Conservation (phyloP, 2,329 filamentous ascomycete species). For the Myriosclerotinia curreyana region DNA sequence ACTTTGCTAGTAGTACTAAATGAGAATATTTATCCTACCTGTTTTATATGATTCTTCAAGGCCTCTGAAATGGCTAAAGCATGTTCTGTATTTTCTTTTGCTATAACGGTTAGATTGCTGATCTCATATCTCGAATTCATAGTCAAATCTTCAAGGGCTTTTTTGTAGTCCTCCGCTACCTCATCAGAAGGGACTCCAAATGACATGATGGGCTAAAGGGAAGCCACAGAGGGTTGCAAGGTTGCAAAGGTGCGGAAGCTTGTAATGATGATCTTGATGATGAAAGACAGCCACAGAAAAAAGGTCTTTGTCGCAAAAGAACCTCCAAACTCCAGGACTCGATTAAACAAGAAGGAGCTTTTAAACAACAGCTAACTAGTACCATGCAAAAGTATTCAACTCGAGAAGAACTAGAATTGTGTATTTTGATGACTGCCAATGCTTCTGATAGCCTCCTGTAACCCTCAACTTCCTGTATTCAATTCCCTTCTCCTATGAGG, state of each 20-base stretch:
- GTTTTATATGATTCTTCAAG: conserved; percentile 88
- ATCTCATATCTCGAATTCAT: conserved; percentile 93
- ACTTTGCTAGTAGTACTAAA: conserved; percentile 34
- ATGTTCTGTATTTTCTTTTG: conserved; percentile 94
- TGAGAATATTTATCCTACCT: conserved; percentile 59
- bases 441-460: conserved; percentile 30
- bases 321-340: conserved; percentile 33
- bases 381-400: conserved; percentile 41
- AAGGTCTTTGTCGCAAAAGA: conserved; percentile 32
- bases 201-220: conserved; percentile 55
- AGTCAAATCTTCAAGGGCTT: conserved; percentile 86
- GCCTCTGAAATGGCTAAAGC: conserved; percentile 89
- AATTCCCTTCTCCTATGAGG: conserved; percentile 25
- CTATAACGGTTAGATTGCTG: conserved; percentile 94
- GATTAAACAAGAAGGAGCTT: conserved; percentile 32
- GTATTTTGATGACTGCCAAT: conserved; percentile 40
- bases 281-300: conserved; percentile 31
- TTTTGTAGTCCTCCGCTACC: conserved; percentile 92
- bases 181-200: conserved; percentile 63
- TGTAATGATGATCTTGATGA: conserved; percentile 26
- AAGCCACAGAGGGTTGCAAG: conserved; percentile 30
- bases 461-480: conserved; percentile 27
- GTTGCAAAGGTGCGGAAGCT: conserved; percentile 27
- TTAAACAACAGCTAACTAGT: conserved; percentile 41
- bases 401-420: conserved; percentile 40